A percentile compares a stretch with the other conserved stretches of the same genome.
Evolutionary conservation across 2,329 filamentous ascomycete genomes (phyloP).

Genomic region (Fusarium graminum): DNA sequence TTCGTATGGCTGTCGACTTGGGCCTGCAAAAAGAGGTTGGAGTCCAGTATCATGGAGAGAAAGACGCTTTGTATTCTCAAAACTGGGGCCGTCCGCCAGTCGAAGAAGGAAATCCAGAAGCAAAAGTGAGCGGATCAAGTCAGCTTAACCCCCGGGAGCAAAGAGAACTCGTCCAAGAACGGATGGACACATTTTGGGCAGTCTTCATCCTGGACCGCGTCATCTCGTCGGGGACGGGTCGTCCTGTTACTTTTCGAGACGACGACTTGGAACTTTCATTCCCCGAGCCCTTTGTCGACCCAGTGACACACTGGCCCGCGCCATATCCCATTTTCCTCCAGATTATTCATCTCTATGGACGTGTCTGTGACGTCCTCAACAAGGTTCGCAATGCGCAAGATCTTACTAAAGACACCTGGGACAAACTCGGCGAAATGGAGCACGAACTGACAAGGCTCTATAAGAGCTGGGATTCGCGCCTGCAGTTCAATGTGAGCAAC

Average conservation of each 20-base stretch:
- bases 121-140: slow-evolving; percentile 59
- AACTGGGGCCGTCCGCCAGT: slow-evolving; percentile 57
- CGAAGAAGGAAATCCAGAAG: slow-evolving; percentile 55
- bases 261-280: slow-evolving; percentile 87
- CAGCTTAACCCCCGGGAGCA: slow-evolving; percentile 64
- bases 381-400: slow-evolving; percentile 80
- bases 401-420: slow-evolving; percentile 79
- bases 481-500: slow-evolving; percentile 88
- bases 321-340: slow-evolving; percentile 85
- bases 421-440: slow-evolving; percentile 81
- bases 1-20: slow-evolving; percentile 83
- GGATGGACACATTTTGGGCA: slow-evolving; percentile 90
- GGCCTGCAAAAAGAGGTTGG: slow-evolving; percentile 87
- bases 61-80: slow-evolving; percentile 63
- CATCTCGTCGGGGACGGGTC: slow-evolving; percentile 87
- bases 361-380: slow-evolving; percentile 87
- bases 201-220: slow-evolving; percentile 89
- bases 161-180: slow-evolving; percentile 80
- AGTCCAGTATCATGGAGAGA: slow-evolving; percentile 70
- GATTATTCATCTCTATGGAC: slow-evolving; percentile 87
- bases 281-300: slow-evolving; percentile 63
- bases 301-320: slow-evolving; percentile 76
- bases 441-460: slow-evolving; percentile 79
- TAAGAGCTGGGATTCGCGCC: slow-evolving; percentile 77
- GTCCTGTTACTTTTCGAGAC: slow-evolving; percentile 85